Base-by-base conservation (phyloP, 1,284 basidiomycete species). In the Irpex sp. region DNA sequence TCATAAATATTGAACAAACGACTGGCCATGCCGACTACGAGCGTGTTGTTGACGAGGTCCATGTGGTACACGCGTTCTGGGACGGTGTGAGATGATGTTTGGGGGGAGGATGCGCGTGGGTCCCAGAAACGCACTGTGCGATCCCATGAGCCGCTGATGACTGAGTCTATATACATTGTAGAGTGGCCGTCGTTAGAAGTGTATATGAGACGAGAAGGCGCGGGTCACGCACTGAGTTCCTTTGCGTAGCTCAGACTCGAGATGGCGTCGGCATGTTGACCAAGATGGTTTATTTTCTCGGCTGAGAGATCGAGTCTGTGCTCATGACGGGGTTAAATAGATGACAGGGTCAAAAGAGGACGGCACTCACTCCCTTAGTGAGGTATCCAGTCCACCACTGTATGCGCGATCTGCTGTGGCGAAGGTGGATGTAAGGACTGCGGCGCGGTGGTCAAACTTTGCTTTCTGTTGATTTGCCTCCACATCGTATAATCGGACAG, bases 71-170 rank as follows among this genome's bases (percentile, higher is more conserved):
- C 84, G 49, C 94, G 88, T 71, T 93, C 90, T 0, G 93, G 92
- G 1, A 94, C 82, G 8, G 80, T 72, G 60, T 90, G 81, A 19
- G 86, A 81, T n/a, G 85, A 78, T 23, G 86, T 82, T 66, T 85
- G 81, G 2, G 86, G 74, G 14, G 80, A 76, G 2, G 81, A 68
- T 0, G 85, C 78, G 33, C 89, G 83, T 12, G 91, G 84, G 70
- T 96, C 93, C 91, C 92, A 96, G 69, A 95, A 83, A n/a, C 88
- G 87, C 28, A 97, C 67, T 0, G 91, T 90, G 60, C 87, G 85
- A 72, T 98, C 95, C 94, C 94, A 97, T 19, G 93, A 95, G 12
- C 91, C 93, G 0, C 93, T 89, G 56, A 96, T 82, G 42, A 97
- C 78, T 0, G 78, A 67, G 67, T 89, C 91, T 94, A 59, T 5